Evolutionary conservation across 108 stramenopile genomes (phyloP), one percentile per base, ranked within the genome.

Genomic region (Chaetoceros muelleri): DNA sequence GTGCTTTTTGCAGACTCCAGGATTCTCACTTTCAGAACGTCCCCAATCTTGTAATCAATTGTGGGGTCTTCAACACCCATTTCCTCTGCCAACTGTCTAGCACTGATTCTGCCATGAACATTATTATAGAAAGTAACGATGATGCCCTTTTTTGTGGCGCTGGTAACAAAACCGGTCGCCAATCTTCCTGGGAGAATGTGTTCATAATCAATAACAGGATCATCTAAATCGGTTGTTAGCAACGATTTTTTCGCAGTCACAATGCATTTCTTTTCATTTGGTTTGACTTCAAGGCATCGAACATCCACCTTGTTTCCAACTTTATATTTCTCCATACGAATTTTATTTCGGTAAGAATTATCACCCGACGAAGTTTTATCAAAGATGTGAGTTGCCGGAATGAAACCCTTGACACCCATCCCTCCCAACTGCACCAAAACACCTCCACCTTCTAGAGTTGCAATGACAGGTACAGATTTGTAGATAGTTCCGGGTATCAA

Each of bases 81-180:
- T 46, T 93, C 91, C 0, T 73, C 64, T 1, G 79, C 80, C 44
- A 93, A 60, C 34, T 78, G 78, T 31, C 75, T 64, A 0, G 79
- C 79, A 13, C 70, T 74, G 10, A 85, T 80, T 31, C 70, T 58
- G 21, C 92, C 92, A 57, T 90, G 77, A 24, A 86, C 81, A 28
- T 74, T 70, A 48, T 85, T 84, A 74, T 73, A 90, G 67, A 94
- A 94, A 23, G 85, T 90, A 18, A 94, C 84, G 26, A 60, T 82
- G 31, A 94, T 45, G 19, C 84, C 80, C 44, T 54, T 57, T n/a
- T 81, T 66, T 46, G 83, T 83, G n/a, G 87, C 53, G 30, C 71
- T 84, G 21, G 84, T 84, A 24, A 94, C 55, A 60, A 82, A 89
- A 20, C 92, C 92, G 27, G 72, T 71, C 3, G 67, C 79, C 0